Conservation (phyloP, 2,329 filamentous ascomycete genomes). For the Neofusicoccum sp. region DNA sequence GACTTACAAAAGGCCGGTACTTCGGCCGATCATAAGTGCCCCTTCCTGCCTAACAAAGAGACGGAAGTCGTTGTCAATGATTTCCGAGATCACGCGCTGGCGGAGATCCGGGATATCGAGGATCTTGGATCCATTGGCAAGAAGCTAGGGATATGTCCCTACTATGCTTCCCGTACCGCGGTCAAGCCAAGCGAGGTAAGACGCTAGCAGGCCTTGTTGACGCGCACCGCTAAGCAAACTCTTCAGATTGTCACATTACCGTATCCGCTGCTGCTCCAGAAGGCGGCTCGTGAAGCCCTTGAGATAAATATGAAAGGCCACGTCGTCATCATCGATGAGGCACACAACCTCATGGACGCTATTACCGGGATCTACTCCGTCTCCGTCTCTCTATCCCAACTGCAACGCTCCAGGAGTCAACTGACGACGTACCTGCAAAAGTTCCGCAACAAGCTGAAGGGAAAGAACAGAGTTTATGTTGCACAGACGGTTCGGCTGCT, state of each 20-base stretch:
- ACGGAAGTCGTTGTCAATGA: conserved; percentile 71
- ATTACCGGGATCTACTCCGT: conserved; percentile 85
- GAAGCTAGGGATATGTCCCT: conserved; percentile 82
- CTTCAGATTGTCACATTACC: conserved; percentile 80
- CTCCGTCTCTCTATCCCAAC: conserved; percentile 71
- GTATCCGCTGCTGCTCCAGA: conserved; percentile 87
- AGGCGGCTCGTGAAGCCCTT: conserved; percentile 82
- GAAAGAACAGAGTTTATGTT: conserved; percentile 88
- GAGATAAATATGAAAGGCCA: conserved; percentile 84
- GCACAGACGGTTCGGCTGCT: conserved; percentile 84
- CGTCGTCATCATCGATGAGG: conserved; percentile 94
- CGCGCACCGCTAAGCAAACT: neutral
- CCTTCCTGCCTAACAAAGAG: conserved; percentile 77
- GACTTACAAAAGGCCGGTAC: conserved; percentile 78
- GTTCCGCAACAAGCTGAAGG: conserved; percentile 86
- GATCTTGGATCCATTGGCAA: conserved; percentile 80
- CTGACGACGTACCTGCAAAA: conserved; percentile 81
- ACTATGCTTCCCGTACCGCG: conserved; percentile 88
- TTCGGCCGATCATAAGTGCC: conserved; percentile 68
- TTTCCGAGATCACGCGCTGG: conserved; percentile 83
- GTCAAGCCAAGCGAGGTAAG: conserved; percentile 75
- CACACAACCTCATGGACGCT: conserved; percentile 96
- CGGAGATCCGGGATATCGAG: conserved; percentile 89
- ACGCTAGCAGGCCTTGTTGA: neutral
- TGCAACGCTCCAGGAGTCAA: conserved; percentile 73